A percentile compares a stretch with the other conserved stretches of the same genome.
Evolutionary conservation across 1,284 basidiomycete genomes (phyloP).

Genomic region (Rhodotorula sp.): DNA sequence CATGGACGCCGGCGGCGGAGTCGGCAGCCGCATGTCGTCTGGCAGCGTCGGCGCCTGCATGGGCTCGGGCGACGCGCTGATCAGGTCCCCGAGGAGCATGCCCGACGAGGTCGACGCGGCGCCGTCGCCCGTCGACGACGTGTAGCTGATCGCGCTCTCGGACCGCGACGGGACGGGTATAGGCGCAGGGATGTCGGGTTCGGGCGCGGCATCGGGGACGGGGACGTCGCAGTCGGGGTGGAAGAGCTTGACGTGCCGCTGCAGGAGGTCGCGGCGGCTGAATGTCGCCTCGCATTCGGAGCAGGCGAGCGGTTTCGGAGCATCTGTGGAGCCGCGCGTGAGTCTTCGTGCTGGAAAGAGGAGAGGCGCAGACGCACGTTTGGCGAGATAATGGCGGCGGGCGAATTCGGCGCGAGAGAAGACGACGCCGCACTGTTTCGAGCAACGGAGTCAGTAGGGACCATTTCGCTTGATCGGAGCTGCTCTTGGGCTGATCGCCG

Average conservation of each 20-base stretch:
- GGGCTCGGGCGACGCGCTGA: constrained; percentile 5
- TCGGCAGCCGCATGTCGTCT: background rate
- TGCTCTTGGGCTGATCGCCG: no score
- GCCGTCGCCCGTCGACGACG: background rate
- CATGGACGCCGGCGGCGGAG: background rate
- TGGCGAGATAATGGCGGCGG: background rate
- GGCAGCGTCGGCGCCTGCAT: background rate
- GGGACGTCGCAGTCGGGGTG: constrained; percentile 1
- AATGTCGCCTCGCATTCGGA: constrained; percentile 4
- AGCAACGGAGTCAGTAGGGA: no score
- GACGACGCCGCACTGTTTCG: no score
- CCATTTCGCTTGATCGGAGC: no score
- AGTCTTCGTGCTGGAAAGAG: background rate
- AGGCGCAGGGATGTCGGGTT: constrained; percentile 3
- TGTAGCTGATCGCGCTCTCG: background rate
- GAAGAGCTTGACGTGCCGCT: constrained; percentile 10
- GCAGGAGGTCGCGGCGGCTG: background rate
- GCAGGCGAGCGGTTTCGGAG: constrained; percentile 4
- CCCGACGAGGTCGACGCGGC: background rate
- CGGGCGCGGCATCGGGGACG: background rate
- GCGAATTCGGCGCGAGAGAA: no score
- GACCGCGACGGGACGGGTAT: background rate
- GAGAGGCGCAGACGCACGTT: background rate
- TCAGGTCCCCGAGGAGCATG: background rate
- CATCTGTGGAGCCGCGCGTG: background rate